Percentiles rank a stretch among this genome's conserved stretches.
Conservation (phyloP, 1,284 basidiomycete species). For the Ceratobasidium sp. region DNA sequence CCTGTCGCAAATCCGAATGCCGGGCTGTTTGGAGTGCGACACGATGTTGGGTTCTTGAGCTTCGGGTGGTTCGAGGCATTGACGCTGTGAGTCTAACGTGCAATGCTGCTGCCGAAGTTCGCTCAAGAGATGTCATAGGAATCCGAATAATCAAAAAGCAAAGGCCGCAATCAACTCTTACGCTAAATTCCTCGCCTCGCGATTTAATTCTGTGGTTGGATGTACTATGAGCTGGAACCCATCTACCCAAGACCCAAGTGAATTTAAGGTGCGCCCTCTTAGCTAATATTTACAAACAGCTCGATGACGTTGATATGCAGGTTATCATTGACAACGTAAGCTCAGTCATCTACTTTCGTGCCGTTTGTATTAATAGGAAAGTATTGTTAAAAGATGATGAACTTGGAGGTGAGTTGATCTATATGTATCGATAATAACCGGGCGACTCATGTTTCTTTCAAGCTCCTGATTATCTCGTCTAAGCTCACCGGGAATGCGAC, state of each 20-base stretch:
- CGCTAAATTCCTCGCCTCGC: constrained; percentile 56
- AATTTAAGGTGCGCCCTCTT: constrained; percentile 60
- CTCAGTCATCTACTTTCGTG: neutral
- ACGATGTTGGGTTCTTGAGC: constrained; percentile 77
- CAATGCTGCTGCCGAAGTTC: neutral
- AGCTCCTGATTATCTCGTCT: constrained; percentile 66
- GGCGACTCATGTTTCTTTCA: neutral
- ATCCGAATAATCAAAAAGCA: constrained; percentile 57
- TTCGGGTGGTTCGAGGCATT: constrained; percentile 70
- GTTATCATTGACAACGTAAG: constrained; percentile 72
- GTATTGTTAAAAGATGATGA: constrained; percentile 65
- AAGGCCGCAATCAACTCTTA: constrained; percentile 56
- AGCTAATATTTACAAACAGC: neutral
- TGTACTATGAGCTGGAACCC: constrained; percentile 66
- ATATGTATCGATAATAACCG: neutral
- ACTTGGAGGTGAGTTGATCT: constrained; percentile 61
- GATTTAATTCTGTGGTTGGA: constrained; percentile 59
- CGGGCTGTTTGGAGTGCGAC: constrained; percentile 56
- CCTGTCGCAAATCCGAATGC: constrained; percentile 60
- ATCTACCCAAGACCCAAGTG: constrained; percentile 60
- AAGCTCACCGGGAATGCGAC: constrained; percentile 68
- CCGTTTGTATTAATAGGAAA: neutral
- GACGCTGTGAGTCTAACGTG: constrained; percentile 52
- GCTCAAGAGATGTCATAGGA: constrained; percentile 49
- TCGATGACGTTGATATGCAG: constrained; percentile 50